Evolutionary conservation across 129 eudicot species (phyloP).

Genomic region (Gnaphalium uliginosum): DNA sequence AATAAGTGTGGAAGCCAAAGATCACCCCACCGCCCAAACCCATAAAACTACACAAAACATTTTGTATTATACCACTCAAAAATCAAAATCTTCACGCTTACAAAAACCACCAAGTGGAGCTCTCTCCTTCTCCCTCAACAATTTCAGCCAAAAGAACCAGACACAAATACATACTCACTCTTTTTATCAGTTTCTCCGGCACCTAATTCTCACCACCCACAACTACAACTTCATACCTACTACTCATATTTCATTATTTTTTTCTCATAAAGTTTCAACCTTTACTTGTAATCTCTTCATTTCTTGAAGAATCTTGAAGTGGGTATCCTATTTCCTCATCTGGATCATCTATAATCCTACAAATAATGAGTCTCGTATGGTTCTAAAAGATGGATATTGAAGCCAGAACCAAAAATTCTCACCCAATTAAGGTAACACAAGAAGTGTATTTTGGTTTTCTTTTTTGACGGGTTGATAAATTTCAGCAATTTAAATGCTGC

Average conservation of each 20-base stretch:
- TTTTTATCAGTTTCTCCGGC: constrained; percentile 26
- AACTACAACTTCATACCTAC: constrained; percentile 17
- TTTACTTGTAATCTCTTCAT: background rate
- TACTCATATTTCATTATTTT: constrained; percentile 1
- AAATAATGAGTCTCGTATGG: constrained; percentile 29
- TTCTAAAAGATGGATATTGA: constrained; percentile 68
- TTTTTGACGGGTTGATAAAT: background rate
- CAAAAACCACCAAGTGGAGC: constrained; percentile 29
- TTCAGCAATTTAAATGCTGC: background rate
- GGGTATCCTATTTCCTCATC: constrained; percentile 29
- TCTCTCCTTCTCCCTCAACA: constrained; percentile 28
- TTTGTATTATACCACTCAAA: background rate
- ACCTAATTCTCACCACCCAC: constrained; percentile 41
- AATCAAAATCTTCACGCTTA: too few species aligned
- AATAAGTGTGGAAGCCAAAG: background rate
- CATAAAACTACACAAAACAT: constrained; percentile 19
- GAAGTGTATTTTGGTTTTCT: background rate
- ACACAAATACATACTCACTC: constrained; percentile 20
- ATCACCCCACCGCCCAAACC: constrained; percentile 13
- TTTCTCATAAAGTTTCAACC: constrained; percentile 19
- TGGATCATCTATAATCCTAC: constrained; percentile 20
- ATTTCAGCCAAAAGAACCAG: constrained; percentile 1
- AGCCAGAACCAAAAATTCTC: constrained; percentile 34
- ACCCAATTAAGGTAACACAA: constrained; percentile 61
- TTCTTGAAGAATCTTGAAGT: constrained; percentile 26